Evolutionary conservation across 2,329 filamentous ascomycete species (phyloP), one percentile per base, ranked within the genome.

Genomic region (Bisporella sp.): DNA sequence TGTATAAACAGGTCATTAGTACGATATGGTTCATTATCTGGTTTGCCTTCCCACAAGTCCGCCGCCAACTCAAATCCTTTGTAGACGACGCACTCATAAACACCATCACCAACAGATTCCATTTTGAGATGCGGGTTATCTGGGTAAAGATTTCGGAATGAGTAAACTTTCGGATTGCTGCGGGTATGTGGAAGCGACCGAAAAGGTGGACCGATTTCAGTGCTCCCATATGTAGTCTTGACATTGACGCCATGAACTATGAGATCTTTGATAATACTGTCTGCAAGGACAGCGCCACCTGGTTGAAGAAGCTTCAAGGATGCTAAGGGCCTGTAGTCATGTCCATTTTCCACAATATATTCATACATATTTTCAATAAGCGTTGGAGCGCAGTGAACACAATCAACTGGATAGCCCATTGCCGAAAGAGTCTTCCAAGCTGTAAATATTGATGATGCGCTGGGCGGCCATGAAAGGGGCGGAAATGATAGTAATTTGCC

Each of bases 181-280:
- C 53, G 49, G 2, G 59, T 61, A 39, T 64, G 62, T 1, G 62
- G 60, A 29, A 66, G 61, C 32, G 62, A 60, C 4, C 62, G 59
- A 28, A 63, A 59, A 7, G 62, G 60, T n/a, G 63, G 62, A 3
- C 63, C 62, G 45, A 66, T 65, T 49, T 66, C 64, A 5, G 64
- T 65, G 32, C 58, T 63, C 2, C 64, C 64, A 41, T 65, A 66
- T 0, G 62, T 65, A 9, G 63, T 63, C 46, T 66, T 66, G 43
- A 65, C 60, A 46, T 66, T 66, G 2, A 64, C 59, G 5, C 62
- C 62, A 4, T 59, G 50, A 2, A 52, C 46, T 13, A 53, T 52
- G 9, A 66, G 56, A 28, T 49, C 55, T 47, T 56, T 54, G 6
- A 65, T 56, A 5, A 64, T 53, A 4, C 48, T 57, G 6, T 60